Base-by-base conservation (phyloP, 805 yeast genomes). In the Hanseniaspora thailandica region DNA sequence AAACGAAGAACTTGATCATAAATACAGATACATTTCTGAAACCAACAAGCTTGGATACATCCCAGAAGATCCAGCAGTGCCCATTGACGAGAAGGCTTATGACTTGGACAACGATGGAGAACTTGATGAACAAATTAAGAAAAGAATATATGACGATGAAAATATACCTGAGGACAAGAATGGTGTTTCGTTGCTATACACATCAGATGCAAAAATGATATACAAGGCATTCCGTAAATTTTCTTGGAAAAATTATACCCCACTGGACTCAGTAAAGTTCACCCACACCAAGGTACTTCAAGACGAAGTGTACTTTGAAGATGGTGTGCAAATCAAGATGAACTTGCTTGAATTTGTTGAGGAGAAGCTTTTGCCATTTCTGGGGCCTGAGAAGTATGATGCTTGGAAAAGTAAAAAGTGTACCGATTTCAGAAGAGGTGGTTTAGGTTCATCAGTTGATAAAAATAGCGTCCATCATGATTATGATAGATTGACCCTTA, bases 221-320 rank as follows among this genome's bases (percentile, higher is more conserved):
- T 38, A 22, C 28, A 25, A 22, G 23, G 47, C 38, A 12, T 50
- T 26, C 13, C 25, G 26, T 15, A 35, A 26, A 13, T 34, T 50
- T 20, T 34, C 43, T 2, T 8, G 19, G 20, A 25, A 20, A 7
- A 50, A 43, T 12, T 50, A 43, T 13, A 50, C 54, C 2, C 54
- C 54, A 13, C 17, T 50, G 20, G 54, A 50, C 26, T 43, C 54
- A 3, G 35, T 10, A 9, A 28, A 31, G 5, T 43, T 25, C 15
- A 41, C 35, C 6, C 47, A 48, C 19, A 40, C 25, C 5, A 12
- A 34, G n/a, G 13, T 48, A 9, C 12, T 12, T n/a, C 22, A 26
- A 6, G 31, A 31, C 1, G 33, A 28, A 10, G 39, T 41, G 39
- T 8, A 23, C 6, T 34, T 50, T 6, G 43, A 28, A 20, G 47